A percentile compares a stretch with the other conserved stretches of the same genome.
Evolutionary conservation across 768 basidiomycete genomes (phyloP).

Genomic region (Solioccasus polychromus): DNA sequence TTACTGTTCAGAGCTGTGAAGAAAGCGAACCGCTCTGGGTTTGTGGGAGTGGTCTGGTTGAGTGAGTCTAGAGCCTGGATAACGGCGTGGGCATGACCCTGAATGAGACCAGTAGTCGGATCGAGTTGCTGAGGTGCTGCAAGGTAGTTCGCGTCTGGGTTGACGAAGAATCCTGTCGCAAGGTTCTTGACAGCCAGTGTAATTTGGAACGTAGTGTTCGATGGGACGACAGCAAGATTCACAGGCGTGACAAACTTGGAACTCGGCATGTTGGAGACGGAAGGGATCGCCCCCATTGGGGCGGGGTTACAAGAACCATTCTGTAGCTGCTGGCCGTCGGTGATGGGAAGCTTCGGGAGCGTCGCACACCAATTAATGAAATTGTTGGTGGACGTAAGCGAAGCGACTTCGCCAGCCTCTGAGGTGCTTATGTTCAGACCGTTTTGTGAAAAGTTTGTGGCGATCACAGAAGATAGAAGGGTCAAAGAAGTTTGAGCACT

Average conservation of each 20-base stretch:
- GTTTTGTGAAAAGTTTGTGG: slow-evolving; percentile 50
- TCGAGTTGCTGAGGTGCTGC: slow-evolving; percentile 54
- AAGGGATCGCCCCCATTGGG: slow-evolving; percentile 58
- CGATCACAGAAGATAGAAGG: slow-evolving; percentile 49
- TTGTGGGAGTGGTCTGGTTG: slow-evolving; percentile 44
- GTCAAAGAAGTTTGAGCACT: slow-evolving; percentile 30
- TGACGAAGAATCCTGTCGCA: slow-evolving; percentile 57
- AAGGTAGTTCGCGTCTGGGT: slow-evolving; percentile 51
- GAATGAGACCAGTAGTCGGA: slow-evolving; percentile 42
- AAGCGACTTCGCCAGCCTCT: slow-evolving; percentile 48
- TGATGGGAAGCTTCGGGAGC: slow-evolving; percentile 47
- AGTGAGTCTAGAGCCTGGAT: slow-evolving; percentile 51
- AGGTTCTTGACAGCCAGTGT: slow-evolving; percentile 43
- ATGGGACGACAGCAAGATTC: slow-evolving; percentile 42
- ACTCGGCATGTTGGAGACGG: slow-evolving; percentile 49
- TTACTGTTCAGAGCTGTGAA: slow-evolving; percentile 52
- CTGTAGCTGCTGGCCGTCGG: slow-evolving; percentile 55
- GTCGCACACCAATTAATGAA: slow-evolving; percentile 69
- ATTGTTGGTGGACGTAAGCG: slow-evolving; percentile 65
- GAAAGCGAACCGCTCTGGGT: slow-evolving; percentile 54
- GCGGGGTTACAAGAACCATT: slow-evolving; percentile 58
- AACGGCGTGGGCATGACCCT: slow-evolving; percentile 64
- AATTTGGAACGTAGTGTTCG: slow-evolving; percentile 53
- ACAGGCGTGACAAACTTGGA: slow-evolving; percentile 49
- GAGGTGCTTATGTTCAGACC: slow-evolving; percentile 37